These are phyloP conservation scores for Antarctomyces pellizariae DNA, from an alignment of 495 filamentous ascomycete species.

Conservation along the genomic window DNA sequence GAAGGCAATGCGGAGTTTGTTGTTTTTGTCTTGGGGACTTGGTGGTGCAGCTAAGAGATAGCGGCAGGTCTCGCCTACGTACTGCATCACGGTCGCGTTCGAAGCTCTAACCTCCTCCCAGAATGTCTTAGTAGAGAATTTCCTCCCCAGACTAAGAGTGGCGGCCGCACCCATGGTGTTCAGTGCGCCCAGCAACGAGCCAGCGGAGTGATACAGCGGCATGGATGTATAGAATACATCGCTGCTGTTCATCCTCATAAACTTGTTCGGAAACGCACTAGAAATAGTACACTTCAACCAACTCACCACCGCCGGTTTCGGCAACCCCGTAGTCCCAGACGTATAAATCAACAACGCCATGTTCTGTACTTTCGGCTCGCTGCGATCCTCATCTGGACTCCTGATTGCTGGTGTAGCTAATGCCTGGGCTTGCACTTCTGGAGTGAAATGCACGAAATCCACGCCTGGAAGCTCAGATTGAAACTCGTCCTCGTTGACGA, in stretches of 20 bases:
- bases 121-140: slow-evolving; percentile 65
- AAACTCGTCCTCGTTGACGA: slow-evolving; percentile 22
- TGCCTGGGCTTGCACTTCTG: slow-evolving; percentile 38
- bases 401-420: slow-evolving; percentile 31
- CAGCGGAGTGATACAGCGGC: slow-evolving; percentile 87
- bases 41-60: slow-evolving; percentile 63
- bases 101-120: slow-evolving; percentile 55
- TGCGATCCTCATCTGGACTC: slow-evolving; percentile 35
- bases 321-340: slow-evolving; percentile 71
- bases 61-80: slow-evolving; percentile 85
- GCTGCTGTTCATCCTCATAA: slow-evolving; percentile 27
- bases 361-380: slow-evolving; percentile 24
- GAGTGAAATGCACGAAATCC: slow-evolving; percentile 35
- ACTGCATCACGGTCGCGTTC: slow-evolving; percentile 68
- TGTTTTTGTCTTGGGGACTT: slow-evolving; percentile 48
- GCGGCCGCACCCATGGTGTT: slow-evolving; percentile 32
- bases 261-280: slow-evolving; percentile 30
- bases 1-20: slow-evolving; percentile 59
- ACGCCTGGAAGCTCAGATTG: slow-evolving; percentile 20
- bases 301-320: slow-evolving; percentile 69
- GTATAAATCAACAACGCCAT: slow-evolving; percentile 69
- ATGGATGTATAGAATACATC: slow-evolving; percentile 83
- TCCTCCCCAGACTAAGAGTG: slow-evolving; percentile 50
- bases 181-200: slow-evolving; percentile 42
- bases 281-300: slow-evolving; percentile 45